Evolutionary conservation across 495 filamentous ascomycete species (phyloP).

Genomic region (Aspergillus heteromorphus): DNA sequence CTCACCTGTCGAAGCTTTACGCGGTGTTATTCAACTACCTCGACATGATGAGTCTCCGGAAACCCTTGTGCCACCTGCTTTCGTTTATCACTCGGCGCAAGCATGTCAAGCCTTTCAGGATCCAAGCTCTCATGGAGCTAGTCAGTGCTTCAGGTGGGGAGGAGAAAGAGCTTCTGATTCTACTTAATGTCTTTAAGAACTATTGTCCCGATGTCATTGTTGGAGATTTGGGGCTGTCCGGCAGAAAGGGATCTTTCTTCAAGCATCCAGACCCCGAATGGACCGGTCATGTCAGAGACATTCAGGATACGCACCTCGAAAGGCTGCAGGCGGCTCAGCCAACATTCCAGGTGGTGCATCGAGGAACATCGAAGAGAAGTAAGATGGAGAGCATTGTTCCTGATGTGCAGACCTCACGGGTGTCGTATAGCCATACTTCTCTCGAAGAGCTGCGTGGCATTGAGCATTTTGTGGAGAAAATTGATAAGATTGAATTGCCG

Average conservation of each 20-base stretch:
- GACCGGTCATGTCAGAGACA: conserved; percentile 59
- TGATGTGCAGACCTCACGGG: conserved; percentile 66
- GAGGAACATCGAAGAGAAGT: conserved; percentile 38
- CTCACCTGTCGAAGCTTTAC: conserved; percentile 65
- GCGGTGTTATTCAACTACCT: conserved; percentile 76
- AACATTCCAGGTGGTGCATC: conserved; percentile 41
- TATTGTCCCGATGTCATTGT: conserved; percentile 87
- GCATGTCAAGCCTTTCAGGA: conserved; percentile 80
- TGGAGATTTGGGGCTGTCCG: conserved; percentile 48
- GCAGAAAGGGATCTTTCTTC: conserved; percentile 35
- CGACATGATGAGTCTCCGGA: conserved; percentile 61
- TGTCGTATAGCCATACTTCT: conserved; percentile 43
- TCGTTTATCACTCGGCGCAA: conserved; percentile 78
- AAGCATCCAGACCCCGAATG: conserved; percentile 77
- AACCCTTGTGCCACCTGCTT: conserved; percentile 70
- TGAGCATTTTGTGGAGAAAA: conserved; percentile 63
- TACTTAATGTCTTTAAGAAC: conserved; percentile 81
- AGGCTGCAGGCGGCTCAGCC: conserved; percentile 22
- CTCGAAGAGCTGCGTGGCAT: conserved; percentile 75
- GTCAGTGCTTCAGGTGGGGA: conserved; percentile 40
- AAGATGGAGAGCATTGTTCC: conserved; percentile 54
- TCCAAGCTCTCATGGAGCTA: conserved; percentile 69
- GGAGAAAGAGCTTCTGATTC: conserved; percentile 69
- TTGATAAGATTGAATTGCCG: conserved; percentile 76
- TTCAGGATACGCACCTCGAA: conserved; percentile 54